Percentiles rank a stretch among this genome's conserved stretches.
Conservation (phyloP, 805 yeast genomes). For the Pichia cabralensis region DNA sequence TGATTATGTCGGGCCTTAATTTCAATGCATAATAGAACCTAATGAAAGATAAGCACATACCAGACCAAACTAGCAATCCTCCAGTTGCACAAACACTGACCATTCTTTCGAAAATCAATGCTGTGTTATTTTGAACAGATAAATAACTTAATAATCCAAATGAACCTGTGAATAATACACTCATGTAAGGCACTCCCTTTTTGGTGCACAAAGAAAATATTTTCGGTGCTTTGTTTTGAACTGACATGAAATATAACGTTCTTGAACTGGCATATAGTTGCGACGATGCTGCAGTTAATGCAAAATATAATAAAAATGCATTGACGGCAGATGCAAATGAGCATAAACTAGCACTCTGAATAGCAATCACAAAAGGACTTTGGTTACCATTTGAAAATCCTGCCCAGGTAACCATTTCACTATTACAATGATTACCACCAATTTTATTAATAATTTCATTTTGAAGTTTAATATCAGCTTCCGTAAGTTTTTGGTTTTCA, state of each 20-base stretch:
- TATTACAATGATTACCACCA: slow-evolving; percentile 22
- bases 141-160: slow-evolving; percentile 55
- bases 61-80: slow-evolving; percentile 71
- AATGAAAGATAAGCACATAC: slow-evolving; percentile 48
- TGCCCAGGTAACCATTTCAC: slow-evolving; percentile 21
- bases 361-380: slow-evolving; percentile 49
- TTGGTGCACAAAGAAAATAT: slow-evolving; percentile 49
- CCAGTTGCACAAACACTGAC: slow-evolving; percentile 63
- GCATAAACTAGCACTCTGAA: slow-evolving; percentile 43
- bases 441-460: slow-evolving; percentile 15
- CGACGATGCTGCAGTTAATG: slow-evolving; percentile 46
- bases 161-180: slow-evolving; percentile 54
- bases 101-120: slow-evolving; percentile 55
- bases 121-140: slow-evolving; percentile 47
- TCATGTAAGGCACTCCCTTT: slow-evolving; percentile 62
- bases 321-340: slow-evolving; percentile 41
- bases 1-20: slow-evolving; percentile 44
- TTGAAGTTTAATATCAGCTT: slow-evolving; percentile 10
- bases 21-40: slow-evolving; percentile 46
- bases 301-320: slow-evolving; percentile 43
- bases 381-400: slow-evolving; percentile 37
- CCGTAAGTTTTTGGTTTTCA: slow-evolving; percentile 12
- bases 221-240: slow-evolving; percentile 51
- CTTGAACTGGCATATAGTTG: slow-evolving; percentile 55
- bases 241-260: slow-evolving; percentile 43